Evolutionary conservation across 345 rosid genomes (phyloP), one percentile per base, ranked within the genome.

Genomic region (Salix viminalis): DNA sequence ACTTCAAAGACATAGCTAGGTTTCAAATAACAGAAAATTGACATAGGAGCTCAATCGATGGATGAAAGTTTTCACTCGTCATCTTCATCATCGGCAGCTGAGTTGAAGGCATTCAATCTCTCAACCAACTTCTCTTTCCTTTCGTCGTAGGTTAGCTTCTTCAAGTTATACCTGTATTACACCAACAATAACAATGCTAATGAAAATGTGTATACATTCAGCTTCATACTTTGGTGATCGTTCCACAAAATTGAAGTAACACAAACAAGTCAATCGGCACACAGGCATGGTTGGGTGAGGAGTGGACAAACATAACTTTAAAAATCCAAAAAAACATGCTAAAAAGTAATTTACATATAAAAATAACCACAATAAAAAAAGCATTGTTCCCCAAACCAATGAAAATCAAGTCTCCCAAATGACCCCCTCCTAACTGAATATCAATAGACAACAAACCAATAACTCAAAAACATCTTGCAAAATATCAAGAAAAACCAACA

Each of bases 121-220:
- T 91, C 97, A 0, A 94, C 86, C 94, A 94, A 84, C 85, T 87
- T 87, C 21, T 84, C 88, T 85, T 88, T 95, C 86, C 97, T 89
- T 60, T 93, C 93, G 41, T 95, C 97, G 5, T 93, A 95, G 0
- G 97, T 91, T 42, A 92, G 85, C 83, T 89, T 94, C 91, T 87
- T 94, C 89, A 90, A 85, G 80, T 92, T 94, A 83, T 82, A 88
- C 86, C 98, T 92, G 90, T 32, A 41, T 79, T 32, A 14, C 39
- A 41, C 41, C 70, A 26, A 72, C 5, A 21, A 26, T 39, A 9
- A 39, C 14, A 41, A 21, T 0, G 18, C 18, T 42, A 28, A 67
- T 44, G 39, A 36, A 12, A 5, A 26, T 26, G 14, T 16, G 26
- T 15, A 9, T 28, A 36, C 30, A 1, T 23, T 23, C 37, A 50